A percentile compares a stretch with the other conserved stretches of the same genome.
Conservation (phyloP, 2,329 filamentous ascomycete genomes). For the Didymellaceae sp. region DNA sequence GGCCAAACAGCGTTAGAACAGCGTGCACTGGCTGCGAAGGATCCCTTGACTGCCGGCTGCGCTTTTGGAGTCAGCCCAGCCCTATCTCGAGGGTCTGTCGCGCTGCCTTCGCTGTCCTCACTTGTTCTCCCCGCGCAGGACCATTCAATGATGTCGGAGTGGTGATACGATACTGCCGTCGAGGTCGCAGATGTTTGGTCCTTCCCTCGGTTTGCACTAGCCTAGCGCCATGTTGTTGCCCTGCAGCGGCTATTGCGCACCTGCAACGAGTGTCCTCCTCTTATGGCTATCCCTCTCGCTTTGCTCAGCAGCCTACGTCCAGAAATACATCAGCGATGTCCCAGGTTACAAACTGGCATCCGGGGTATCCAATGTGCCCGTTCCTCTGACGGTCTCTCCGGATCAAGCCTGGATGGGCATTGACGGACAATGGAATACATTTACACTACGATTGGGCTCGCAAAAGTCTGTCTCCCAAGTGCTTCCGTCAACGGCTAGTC, state of each 20-base stretch:
- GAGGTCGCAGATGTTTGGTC: conserved; percentile 12
- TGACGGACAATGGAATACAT: conserved; percentile 67
- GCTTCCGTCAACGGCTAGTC: conserved; percentile 70
- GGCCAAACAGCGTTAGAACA: conserved; percentile 26
- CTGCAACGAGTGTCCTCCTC: conserved; percentile 22
- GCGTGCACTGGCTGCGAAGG: conserved; percentile 12
- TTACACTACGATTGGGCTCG: conserved; percentile 65
- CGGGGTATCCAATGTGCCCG: conserved; percentile 32
- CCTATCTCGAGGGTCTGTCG: conserved; percentile 4
- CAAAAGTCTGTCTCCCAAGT: conserved; percentile 62
- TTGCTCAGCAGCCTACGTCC: conserved; percentile 27
- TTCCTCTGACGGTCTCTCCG: conserved; percentile 43
- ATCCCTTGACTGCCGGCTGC: conserved; percentile 11
- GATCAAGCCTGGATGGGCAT: conserved; percentile 49
- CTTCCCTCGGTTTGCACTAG: conserved; percentile 3
- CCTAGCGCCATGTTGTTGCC: conserved; percentile 9
- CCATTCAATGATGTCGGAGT: conserved; percentile 4
- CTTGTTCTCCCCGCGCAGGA: not conserved
- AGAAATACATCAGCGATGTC: conserved; percentile 31
- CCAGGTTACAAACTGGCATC: conserved; percentile 27
- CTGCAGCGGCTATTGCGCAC: conserved; percentile 20
- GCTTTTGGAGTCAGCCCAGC: conserved; percentile 8
- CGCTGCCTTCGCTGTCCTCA: not conserved
- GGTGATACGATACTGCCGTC: conserved; percentile 8
- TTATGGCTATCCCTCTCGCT: conserved; percentile 25